Percentiles rank a stretch among this genome's conserved stretches.
Evolutionary conservation across 495 filamentous ascomycete genomes (phyloP).

Genomic region (Neurospora sp.): DNA sequence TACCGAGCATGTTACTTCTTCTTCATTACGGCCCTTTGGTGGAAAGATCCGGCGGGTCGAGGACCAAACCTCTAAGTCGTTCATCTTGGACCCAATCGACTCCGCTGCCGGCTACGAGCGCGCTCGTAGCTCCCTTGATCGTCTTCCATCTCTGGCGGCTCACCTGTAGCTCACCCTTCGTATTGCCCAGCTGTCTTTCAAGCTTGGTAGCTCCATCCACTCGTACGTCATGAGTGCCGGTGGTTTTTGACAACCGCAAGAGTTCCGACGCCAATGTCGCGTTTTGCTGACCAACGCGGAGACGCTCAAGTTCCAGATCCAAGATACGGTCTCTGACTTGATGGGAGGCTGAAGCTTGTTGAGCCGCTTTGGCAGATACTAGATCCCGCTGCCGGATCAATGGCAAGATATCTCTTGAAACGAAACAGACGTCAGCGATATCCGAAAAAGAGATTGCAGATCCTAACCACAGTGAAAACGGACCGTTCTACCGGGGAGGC

Average conservation of each 20-base stretch:
- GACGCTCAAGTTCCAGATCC: constrained; percentile 44
- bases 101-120: constrained; percentile 71
- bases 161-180: constrained; percentile 45
- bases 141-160: constrained; percentile 56
- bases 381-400: constrained; percentile 58
- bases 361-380: constrained; percentile 48
- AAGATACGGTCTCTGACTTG: constrained; percentile 38
- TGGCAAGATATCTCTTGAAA: constrained; percentile 51
- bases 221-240: constrained; percentile 38
- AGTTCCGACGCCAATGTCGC: constrained; percentile 49
- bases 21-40: neutral
- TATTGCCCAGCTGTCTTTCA: constrained; percentile 38
- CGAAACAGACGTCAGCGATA: neutral
- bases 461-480: neutral
- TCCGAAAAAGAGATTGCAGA: neutral
- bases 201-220: constrained; percentile 39
- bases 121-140: constrained; percentile 65
- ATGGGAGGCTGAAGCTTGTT: constrained; percentile 41
- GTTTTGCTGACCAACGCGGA: constrained; percentile 47
- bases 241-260: constrained; percentile 48
- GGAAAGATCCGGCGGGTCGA: constrained; percentile 51
- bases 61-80: constrained; percentile 57
- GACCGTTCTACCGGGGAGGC: constrained; percentile 61
- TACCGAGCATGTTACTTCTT: neutral
- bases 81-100: constrained; percentile 72